A percentile compares a stretch with the other conserved stretches of the same genome.
phyloP scores from a whole-genome alignment of 495 filamentous ascomycete genomes.

The Neurospora cerealis region DNA sequence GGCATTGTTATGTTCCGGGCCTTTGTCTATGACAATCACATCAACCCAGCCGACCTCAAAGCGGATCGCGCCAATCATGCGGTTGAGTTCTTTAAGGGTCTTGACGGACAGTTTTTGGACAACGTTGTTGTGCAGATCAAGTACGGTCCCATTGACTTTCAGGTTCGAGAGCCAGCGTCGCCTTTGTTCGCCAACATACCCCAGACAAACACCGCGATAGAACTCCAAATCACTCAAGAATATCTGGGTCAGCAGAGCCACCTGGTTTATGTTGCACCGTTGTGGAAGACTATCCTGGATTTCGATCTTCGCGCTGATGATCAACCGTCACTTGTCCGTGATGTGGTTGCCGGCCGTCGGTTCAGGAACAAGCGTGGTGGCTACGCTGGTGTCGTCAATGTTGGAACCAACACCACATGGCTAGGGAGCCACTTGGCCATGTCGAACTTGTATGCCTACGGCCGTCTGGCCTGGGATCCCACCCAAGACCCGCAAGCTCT shows the following conservation, averaged over 20 bases:
- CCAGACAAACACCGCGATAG: conserved; percentile 50
- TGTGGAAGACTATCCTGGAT: conserved; percentile 58
- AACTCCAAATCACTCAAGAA: conserved; percentile 58
- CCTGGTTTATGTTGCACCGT: conserved; percentile 53
- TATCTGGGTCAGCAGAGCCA: conserved; percentile 66
- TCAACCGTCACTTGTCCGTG: conserved; percentile 39
- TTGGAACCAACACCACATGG: conserved; percentile 58
- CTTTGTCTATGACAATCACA: conserved; percentile 56
- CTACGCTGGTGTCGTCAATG: conserved; percentile 59
- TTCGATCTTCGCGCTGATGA: conserved; percentile 54
- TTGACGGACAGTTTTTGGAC: conserved; percentile 57
- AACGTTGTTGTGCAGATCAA: conserved; percentile 69
- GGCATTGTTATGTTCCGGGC: conserved; percentile 64
- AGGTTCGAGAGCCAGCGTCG: conserved; percentile 60
- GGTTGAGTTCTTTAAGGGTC: conserved; percentile 53
- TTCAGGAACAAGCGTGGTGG: conserved; percentile 51
- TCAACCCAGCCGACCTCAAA: conserved; percentile 48
- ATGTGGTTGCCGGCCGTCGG: conserved; percentile 49
- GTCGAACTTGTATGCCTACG: conserved; percentile 66
- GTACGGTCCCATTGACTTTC: conserved; percentile 68
- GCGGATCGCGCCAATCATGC: conserved; percentile 61
- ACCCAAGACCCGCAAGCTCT: conserved; percentile 33
- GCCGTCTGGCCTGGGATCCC: conserved; percentile 55
- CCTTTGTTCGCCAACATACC: conserved; percentile 56
- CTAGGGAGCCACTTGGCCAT: conserved; percentile 57